These are phyloP conservation scores for Toxoplasma gondii DNA, from an alignment of 169 alveolate species.

Conservation along the genomic window DNA sequence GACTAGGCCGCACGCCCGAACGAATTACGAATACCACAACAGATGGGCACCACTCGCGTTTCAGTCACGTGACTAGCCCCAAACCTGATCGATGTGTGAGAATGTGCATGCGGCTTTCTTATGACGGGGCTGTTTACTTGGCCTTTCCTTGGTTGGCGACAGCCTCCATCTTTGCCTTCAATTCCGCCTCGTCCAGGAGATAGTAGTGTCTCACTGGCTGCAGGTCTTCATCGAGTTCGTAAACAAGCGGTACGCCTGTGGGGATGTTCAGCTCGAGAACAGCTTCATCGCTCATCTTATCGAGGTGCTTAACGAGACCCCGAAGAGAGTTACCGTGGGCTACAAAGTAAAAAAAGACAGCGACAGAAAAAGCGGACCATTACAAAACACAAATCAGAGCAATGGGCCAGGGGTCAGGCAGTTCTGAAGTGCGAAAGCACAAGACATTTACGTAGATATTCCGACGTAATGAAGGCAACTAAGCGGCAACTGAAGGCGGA, in stretches of 20 bases:
- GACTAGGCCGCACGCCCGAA: too few species aligned
- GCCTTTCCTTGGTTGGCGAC: conserved; percentile 95
- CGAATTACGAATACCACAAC: too few species aligned
- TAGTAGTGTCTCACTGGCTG: conserved; percentile 91
- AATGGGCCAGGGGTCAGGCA: not conserved
- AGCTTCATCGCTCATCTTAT: conserved; percentile 92
- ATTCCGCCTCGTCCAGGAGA: conserved; percentile 90
- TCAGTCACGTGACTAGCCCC: too few species aligned
- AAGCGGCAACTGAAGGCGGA: too few species aligned
- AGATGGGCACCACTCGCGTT: too few species aligned
- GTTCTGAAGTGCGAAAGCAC: too few species aligned
- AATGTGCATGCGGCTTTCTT: not conserved
- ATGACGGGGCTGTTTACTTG: conserved; percentile 72
- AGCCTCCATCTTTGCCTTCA: conserved; percentile 90
- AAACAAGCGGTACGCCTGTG: conserved; percentile 97
- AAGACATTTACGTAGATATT: too few species aligned
- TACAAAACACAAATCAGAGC: not conserved
- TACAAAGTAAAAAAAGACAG: conserved; percentile 64
- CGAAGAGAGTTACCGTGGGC: conserved; percentile 99
- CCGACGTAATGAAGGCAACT: too few species aligned
- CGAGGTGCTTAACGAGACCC: conserved; percentile 95
- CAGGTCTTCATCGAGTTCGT: conserved; percentile 92
- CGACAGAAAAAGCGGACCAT: not conserved
- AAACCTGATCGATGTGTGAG: not conserved
- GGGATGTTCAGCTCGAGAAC: conserved; percentile 96